A percentile compares a stretch with the other conserved stretches of the same genome.
Conservation (phyloP, 345 rosid species). For the Eucalyptus marginata region DNA sequence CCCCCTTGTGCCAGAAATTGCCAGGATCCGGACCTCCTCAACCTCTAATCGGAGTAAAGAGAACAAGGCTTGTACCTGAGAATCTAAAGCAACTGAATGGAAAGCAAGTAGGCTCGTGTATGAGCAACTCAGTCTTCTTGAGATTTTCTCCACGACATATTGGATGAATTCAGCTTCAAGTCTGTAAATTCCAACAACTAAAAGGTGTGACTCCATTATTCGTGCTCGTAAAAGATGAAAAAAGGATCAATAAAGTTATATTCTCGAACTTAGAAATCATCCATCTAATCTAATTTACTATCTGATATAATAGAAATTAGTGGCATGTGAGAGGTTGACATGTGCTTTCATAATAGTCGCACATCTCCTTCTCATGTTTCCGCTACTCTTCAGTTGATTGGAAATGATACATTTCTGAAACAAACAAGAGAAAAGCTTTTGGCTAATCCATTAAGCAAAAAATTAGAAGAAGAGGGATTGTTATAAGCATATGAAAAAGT, state of each 20-base stretch:
- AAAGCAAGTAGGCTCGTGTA: not conserved
- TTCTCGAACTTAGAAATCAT: not conserved
- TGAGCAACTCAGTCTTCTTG: not conserved
- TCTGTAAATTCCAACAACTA: not conserved
- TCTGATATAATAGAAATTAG: not conserved
- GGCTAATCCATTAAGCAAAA: not conserved
- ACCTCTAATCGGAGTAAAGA: not conserved
- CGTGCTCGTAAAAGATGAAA: not conserved
- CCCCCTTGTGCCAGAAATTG: not conserved
- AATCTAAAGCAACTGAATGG: not conserved
- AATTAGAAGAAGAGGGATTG: not conserved
- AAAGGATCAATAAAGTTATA: not conserved
- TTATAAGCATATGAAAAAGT: not conserved
- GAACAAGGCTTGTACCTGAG: not conserved
- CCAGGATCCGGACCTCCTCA: not conserved
- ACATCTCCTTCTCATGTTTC: not conserved
- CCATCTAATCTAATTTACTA: not conserved
- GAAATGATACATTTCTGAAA: not conserved
- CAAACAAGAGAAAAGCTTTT: not conserved
- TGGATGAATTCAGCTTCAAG: not conserved
- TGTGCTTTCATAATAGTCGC: not conserved
- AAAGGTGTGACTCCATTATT: not conserved
- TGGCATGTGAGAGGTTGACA: not conserved
- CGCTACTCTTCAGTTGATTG: not conserved
- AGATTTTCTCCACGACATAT: not conserved